Evolutionary conservation across 305 asterid genomes (phyloP).

Genomic region (Fraxinus ornus): DNA sequence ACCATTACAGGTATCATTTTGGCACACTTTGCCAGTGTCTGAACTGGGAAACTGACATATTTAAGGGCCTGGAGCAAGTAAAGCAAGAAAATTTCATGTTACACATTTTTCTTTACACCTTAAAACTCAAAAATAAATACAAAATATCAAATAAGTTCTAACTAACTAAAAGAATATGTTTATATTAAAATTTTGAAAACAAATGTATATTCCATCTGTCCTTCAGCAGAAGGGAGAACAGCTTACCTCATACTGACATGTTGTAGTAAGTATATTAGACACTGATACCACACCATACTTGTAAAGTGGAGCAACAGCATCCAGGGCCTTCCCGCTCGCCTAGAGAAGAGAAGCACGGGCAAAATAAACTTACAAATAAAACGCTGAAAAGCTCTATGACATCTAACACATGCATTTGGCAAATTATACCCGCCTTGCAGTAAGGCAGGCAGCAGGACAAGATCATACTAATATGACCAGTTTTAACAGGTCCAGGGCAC

Average conservation of each 20-base stretch:
- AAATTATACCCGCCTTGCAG: background rate
- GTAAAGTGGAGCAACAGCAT: conserved; percentile 93
- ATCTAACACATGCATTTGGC: conserved; percentile 11
- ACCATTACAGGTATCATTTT: conserved; percentile 99
- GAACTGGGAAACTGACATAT: conserved; percentile 95
- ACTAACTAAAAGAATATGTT: background rate
- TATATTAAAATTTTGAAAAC: background rate
- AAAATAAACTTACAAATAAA: conserved; percentile 7
- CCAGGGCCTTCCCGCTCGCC: conserved; percentile 73
- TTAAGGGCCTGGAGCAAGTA: conserved; percentile 80
- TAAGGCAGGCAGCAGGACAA: background rate
- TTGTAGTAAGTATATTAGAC: conserved; percentile 91
- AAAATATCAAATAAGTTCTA: background rate
- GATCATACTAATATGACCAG: background rate
- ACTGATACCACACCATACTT: conserved; percentile 71
- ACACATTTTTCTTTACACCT: conserved; percentile 19
- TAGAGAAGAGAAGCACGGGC: conserved; percentile 33
- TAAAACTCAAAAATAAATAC: background rate
- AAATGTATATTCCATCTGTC: conserved; percentile 1
- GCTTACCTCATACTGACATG: conserved; percentile 95
- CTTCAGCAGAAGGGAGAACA: conserved; percentile 11
- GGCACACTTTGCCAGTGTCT: conserved; percentile 98
- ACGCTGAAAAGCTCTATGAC: conserved; percentile 6
- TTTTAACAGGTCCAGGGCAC: background rate
- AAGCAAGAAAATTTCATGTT: conserved; percentile 16